Percentiles rank a stretch among this genome's conserved stretches.
phyloP scores from a whole-genome alignment of 2,329 filamentous ascomycete species.

The Dryadomyces quercivorus region DNA sequence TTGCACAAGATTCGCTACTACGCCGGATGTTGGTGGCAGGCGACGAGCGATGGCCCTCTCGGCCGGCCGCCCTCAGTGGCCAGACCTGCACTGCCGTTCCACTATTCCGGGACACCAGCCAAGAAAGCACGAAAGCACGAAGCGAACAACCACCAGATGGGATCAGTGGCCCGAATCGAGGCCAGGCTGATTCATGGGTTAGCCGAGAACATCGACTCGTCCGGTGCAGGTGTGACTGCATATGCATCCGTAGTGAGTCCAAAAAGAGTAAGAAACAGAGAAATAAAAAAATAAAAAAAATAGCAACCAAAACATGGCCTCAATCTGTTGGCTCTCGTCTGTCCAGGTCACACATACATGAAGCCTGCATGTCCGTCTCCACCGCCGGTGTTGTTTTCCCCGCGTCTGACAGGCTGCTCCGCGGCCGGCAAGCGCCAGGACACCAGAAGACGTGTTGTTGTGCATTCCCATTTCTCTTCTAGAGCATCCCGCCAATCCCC shows the following conservation, averaged over 20 bases:
- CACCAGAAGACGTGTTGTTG: not conserved
- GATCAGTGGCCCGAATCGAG: not conserved
- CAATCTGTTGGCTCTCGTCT: not conserved
- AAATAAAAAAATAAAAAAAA: not conserved
- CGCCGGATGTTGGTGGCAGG: not conserved
- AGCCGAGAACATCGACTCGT: too few species aligned
- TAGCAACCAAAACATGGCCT: not conserved
- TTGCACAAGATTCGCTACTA: too few species aligned
- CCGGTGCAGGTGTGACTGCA: too few species aligned
- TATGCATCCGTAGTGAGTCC: not conserved
- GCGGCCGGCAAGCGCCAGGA: not conserved
- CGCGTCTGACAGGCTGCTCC: too few species aligned
- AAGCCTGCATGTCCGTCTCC: not conserved
- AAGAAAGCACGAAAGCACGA: too few species aligned
- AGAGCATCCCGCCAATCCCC: not conserved
- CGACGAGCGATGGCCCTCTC: not conserved
- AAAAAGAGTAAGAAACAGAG: not conserved
- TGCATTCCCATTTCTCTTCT: not conserved
- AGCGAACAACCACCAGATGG: not conserved
- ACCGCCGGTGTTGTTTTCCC: not conserved
- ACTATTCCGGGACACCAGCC: not conserved
- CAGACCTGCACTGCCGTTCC: too few species aligned
- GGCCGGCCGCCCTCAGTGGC: too few species aligned
- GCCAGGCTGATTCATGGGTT: not conserved
- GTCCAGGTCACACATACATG: not conserved